phyloP scores from a whole-genome alignment of 2,329 filamentous ascomycete genomes.

The Hymenoscyphus occultus region DNA sequence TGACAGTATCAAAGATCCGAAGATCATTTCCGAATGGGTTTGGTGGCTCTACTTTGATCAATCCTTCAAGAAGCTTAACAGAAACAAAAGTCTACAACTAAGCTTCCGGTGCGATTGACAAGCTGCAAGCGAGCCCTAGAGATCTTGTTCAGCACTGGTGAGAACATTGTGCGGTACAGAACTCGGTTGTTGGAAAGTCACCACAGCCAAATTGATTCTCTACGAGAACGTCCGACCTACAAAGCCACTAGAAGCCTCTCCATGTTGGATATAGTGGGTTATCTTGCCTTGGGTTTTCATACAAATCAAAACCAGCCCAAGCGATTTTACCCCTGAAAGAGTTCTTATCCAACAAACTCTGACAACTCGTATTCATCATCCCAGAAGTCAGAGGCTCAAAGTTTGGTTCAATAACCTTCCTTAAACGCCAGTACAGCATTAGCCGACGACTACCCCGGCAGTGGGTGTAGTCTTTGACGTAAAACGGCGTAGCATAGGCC shows the following conservation, averaged over 20 bases:
- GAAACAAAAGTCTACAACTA: not conserved
- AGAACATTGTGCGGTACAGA: no score
- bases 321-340: not conserved
- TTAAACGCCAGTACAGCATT: not conserved
- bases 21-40: not conserved
- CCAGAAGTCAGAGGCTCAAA: not conserved
- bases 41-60: not conserved
- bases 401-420: not conserved
- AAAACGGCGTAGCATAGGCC: not conserved
- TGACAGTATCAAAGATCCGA: not conserved
- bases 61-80: constrained; percentile 3
- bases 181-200: no score
- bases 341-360: not conserved
- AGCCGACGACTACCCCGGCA: not conserved
- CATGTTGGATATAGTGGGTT: no score
- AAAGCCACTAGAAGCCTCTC: no score
- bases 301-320: not conserved
- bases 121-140: not conserved
- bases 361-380: not conserved
- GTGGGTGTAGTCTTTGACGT: not conserved
- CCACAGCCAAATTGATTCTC: no score
- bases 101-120: not conserved
- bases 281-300: no score
- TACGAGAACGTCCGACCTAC: no score
- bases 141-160: not conserved